phyloP scores from a whole-genome alignment of 2,329 filamentous ascomycete genomes.

The Alternaria viburni region DNA sequence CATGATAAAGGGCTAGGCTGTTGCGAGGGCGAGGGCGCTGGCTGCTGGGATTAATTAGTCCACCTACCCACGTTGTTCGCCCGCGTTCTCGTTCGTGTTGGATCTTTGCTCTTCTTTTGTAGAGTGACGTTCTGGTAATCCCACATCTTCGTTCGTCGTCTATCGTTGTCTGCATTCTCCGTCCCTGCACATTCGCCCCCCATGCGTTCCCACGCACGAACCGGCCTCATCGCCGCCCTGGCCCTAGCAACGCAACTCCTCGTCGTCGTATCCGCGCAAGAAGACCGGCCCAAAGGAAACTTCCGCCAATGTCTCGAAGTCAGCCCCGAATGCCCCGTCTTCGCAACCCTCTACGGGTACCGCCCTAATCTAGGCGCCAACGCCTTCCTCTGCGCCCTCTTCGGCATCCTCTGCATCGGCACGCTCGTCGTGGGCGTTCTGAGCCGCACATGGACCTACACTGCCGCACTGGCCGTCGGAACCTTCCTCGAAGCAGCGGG shows the following conservation, averaged over 20 bases:
- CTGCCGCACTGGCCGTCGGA: slow-evolving; percentile 48
- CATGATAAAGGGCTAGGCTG: slow-evolving; percentile 6
- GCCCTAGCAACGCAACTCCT: slow-evolving; percentile 14
- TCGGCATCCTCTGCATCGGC: slow-evolving; percentile 24
- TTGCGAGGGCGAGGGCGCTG: background rate
- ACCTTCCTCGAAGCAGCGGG: slow-evolving; percentile 52
- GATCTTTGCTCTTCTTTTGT: background rate
- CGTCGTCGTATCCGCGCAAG: slow-evolving; percentile 18
- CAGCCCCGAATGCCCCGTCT: slow-evolving; percentile 37
- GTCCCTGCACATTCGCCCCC: background rate
- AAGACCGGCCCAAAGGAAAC: slow-evolving; percentile 27
- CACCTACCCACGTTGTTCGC: background rate
- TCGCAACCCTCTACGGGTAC: slow-evolving; percentile 50
- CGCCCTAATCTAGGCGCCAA: slow-evolving; percentile 48
- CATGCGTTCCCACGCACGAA: slow-evolving; percentile 14
- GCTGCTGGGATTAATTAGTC: slow-evolving; percentile 5
- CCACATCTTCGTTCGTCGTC: background rate
- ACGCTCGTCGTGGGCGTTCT: slow-evolving; percentile 32
- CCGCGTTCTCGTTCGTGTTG: background rate
- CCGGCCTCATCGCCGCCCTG: slow-evolving; percentile 13
- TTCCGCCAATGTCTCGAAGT: slow-evolving; percentile 33
- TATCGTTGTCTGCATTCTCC: background rate
- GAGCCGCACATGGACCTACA: slow-evolving; percentile 51
- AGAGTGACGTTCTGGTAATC: background rate
- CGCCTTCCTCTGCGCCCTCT: slow-evolving; percentile 44